Evolutionary conservation across 2,329 filamentous ascomycete species (phyloP).

Genomic region (Fusarium sp.): DNA sequence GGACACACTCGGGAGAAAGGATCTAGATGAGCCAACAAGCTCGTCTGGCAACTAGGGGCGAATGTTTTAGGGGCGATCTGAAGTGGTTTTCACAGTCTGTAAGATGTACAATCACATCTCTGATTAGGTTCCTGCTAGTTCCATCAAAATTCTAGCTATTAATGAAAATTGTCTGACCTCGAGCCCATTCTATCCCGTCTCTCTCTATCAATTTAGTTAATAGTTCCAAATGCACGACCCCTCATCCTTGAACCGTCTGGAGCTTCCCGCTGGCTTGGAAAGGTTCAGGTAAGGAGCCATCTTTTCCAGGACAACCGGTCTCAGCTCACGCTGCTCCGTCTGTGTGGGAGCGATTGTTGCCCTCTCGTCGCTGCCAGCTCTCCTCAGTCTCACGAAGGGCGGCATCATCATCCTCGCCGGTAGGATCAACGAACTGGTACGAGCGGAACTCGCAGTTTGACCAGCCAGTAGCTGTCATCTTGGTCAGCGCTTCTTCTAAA

Average conservation of each 20-base stretch:
- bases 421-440: conserved; percentile 70
- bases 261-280: conserved; percentile 10
- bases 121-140: neutral
- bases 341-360: conserved; percentile 55
- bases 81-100: neutral
- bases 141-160: neutral
- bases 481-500: conserved; percentile 15
- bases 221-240: neutral
- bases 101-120: neutral
- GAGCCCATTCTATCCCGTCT: neutral
- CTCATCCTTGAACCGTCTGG: neutral
- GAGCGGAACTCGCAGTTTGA: conserved; percentile 78
- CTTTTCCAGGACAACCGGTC: conserved; percentile 51
- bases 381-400: conserved; percentile 60
- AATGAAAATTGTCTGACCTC: neutral
- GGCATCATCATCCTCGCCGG: conserved; percentile 62
- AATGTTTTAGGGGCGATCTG: neutral
- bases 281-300: conserved; percentile 52
- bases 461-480: conserved; percentile 75
- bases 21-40: conserved; percentile 39
- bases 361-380: conserved; percentile 61
- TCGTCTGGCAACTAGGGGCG: neutral
- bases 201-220: neutral
- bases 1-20: conserved; percentile 44
- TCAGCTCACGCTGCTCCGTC: conserved; percentile 61